Conservation (phyloP, 2,329 filamentous ascomycete genomes). For the Colletotrichum sublineola region DNA sequence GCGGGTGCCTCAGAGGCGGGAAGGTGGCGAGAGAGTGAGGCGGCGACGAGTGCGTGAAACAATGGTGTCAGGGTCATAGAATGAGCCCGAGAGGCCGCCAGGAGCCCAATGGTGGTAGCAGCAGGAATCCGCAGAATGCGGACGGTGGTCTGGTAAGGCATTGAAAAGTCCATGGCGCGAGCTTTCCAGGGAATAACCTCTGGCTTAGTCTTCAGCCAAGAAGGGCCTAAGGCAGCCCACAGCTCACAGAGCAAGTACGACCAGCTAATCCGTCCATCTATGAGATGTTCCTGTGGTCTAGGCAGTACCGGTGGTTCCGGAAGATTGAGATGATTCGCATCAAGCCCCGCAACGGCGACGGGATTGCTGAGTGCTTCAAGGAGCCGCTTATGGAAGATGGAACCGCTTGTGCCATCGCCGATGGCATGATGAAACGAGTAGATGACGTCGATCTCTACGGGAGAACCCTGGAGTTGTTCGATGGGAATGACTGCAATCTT, state of each 20-base stretch:
- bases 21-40: constrained; percentile 56
- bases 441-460: constrained; percentile 54
- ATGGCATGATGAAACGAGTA: constrained; percentile 68
- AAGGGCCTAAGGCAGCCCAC: constrained; percentile 56
- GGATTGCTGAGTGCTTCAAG: constrained; percentile 56
- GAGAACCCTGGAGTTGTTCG: background rate
- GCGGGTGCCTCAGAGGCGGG: constrained; percentile 49
- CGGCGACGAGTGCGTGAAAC: constrained; percentile 60
- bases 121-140: constrained; percentile 54
- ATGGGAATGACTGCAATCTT: constrained; percentile 53
- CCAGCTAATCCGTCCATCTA: constrained; percentile 57
- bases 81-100: constrained; percentile 57
- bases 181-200: constrained; percentile 55
- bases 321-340: constrained; percentile 48
- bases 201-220: constrained; percentile 51
- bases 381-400: constrained; percentile 63
- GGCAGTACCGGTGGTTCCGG: constrained; percentile 50
- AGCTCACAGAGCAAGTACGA: constrained; percentile 57
- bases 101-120: constrained; percentile 48
- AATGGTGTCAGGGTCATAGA: constrained; percentile 63
- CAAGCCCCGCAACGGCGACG: background rate
- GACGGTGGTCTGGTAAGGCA: constrained; percentile 54
- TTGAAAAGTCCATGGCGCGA: constrained; percentile 50
- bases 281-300: constrained; percentile 56
- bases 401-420: constrained; percentile 64